Conservation (phyloP, 805 yeast species). For the Saccharomycopsis sp. region DNA sequence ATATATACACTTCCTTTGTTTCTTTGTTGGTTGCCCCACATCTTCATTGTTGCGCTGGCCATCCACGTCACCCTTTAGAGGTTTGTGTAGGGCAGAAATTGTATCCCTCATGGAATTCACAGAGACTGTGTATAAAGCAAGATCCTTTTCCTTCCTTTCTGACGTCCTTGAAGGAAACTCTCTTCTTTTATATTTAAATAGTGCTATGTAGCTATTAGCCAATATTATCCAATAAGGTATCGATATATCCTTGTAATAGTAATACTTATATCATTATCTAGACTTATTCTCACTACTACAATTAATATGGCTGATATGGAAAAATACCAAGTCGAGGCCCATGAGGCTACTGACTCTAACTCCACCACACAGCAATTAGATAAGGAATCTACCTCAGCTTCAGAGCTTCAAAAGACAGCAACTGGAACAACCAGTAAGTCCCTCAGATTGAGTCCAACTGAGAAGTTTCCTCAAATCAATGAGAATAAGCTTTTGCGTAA, state of each 20-base stretch:
- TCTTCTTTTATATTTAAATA: too few species aligned
- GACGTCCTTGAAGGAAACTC: not conserved
- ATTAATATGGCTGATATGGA: conserved; percentile 4
- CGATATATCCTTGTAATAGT: too few species aligned
- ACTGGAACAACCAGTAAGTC: not conserved
- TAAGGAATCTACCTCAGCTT: not conserved
- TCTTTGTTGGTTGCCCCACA: not conserved
- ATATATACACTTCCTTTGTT: not conserved
- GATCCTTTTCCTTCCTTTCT: not conserved
- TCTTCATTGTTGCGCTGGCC: not conserved
- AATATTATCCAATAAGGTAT: too few species aligned
- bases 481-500: conserved; percentile 26
- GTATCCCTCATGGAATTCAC: too few species aligned
- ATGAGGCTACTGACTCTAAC: not conserved
- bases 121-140: too few species aligned
- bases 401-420: not conserved
- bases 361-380: not conserved
- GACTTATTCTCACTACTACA: too few species aligned
- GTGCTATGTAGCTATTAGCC: not conserved
- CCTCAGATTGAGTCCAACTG: conserved; percentile 5
- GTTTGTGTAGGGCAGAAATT: too few species aligned
- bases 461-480: conserved; percentile 15
- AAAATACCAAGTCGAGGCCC: conserved; percentile 7
- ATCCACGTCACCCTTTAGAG: not conserved
- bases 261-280: too few species aligned